These are phyloP conservation scores for Corymbia calophylla DNA, from an alignment of 441 rosid species.

Conservation along the genomic window DNA sequence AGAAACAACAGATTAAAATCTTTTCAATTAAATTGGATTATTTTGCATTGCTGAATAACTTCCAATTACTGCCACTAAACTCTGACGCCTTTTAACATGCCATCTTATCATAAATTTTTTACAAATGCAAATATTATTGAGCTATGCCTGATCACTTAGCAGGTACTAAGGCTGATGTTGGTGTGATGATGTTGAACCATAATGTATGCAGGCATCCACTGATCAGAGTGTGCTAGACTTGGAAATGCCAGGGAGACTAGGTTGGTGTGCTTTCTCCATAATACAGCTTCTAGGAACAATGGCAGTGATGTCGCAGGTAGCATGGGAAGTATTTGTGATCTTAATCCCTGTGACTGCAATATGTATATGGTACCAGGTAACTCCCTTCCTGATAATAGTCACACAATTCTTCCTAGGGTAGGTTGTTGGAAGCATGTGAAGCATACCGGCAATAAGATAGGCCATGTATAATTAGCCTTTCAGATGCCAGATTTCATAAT, in stretches of 20 bases:
- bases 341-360: background rate
- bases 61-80: background rate
- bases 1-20: background rate
- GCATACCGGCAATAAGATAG: background rate
- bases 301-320: background rate
- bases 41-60: background rate
- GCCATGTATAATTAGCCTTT: background rate
- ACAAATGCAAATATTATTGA: too few relatives aligned
- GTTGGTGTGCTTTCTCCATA: background rate
- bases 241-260: background rate
- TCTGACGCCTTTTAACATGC: background rate
- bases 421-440: background rate
- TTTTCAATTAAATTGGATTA: background rate
- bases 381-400: background rate
- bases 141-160: background rate
- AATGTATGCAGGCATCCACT: background rate
- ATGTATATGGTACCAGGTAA: background rate
- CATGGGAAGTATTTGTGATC: background rate
- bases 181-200: background rate
- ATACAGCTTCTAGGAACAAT: background rate
- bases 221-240: background rate
- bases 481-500: background rate
- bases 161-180: background rate
- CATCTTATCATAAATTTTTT: background rate
- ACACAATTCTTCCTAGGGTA: background rate